Percentiles rank a stretch among this genome's conserved stretches.
Evolutionary conservation across 1,284 basidiomycete species (phyloP).

Genomic region (Hemileia vastatrix): DNA sequence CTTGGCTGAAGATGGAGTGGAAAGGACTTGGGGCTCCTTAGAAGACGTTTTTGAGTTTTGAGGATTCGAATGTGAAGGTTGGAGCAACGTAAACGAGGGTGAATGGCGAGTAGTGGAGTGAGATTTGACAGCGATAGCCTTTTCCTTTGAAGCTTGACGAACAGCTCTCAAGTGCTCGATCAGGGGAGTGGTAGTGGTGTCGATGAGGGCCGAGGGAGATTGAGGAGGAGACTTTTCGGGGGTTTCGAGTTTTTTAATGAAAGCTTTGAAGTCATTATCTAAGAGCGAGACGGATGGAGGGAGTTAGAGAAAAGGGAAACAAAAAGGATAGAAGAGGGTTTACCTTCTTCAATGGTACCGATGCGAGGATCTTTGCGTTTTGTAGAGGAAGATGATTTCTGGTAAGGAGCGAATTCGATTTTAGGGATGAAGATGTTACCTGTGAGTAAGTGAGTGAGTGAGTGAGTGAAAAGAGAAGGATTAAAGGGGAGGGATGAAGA

Average conservation of each 20-base stretch:
- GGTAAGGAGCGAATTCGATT: constrained; percentile 88
- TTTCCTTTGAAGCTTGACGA: constrained; percentile 11
- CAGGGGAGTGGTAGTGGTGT: constrained; percentile 66
- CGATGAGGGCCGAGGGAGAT: constrained; percentile 50
- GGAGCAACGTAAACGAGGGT: background rate
- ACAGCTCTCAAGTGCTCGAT: constrained; percentile 67
- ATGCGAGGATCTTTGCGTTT: constrained; percentile 61
- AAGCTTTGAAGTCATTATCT: constrained; percentile 74
- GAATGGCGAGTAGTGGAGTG: background rate
- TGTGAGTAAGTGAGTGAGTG: background rate
- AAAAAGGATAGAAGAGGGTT: constrained; percentile 1
- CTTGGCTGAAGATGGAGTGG: background rate
- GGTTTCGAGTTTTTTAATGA: constrained; percentile 54
- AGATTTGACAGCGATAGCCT: background rate
- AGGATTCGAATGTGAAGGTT: background rate
- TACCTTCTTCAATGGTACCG: constrained; percentile 68
- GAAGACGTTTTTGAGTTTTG: background rate
- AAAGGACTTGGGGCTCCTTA: background rate
- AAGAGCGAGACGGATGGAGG: constrained; percentile 15
- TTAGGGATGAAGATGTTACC: constrained; percentile 77
- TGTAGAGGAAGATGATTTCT: constrained; percentile 67
- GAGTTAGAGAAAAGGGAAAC: background rate
- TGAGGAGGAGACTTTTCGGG: constrained; percentile 24
- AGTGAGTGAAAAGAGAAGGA: background rate
- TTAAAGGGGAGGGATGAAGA: background rate